Evolutionary conservation across 768 basidiomycete genomes (phyloP).

Genomic region (Astraeus odoratus): DNA sequence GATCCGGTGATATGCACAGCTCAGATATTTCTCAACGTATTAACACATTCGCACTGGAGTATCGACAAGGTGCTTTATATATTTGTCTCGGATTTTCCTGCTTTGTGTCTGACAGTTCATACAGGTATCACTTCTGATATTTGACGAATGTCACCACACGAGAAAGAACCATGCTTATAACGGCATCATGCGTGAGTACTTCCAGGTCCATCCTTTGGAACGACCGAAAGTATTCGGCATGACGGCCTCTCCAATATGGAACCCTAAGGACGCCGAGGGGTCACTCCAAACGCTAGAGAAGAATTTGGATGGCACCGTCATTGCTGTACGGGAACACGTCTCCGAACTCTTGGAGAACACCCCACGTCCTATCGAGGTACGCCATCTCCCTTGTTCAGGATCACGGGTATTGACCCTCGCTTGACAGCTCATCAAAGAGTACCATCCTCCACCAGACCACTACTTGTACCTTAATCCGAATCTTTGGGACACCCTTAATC

Average conservation of each 20-base stretch:
- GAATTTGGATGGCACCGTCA: constrained; percentile 67
- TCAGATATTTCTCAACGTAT: constrained; percentile 73
- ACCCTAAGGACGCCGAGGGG: constrained; percentile 56
- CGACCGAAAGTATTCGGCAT: constrained; percentile 90
- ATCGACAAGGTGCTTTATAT: constrained; percentile 46
- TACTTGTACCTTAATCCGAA: constrained; percentile 54
- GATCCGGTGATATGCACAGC: constrained; percentile 34
- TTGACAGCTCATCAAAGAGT: constrained; percentile 51
- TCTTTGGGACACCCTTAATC: constrained; percentile 46
- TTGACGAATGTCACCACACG: constrained; percentile 55
- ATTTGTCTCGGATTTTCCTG: neutral
- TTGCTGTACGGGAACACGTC: constrained; percentile 64
- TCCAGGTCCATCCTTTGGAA: constrained; percentile 30
- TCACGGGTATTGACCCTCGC: neutral
- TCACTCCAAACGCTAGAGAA: constrained; percentile 60
- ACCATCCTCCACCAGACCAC: constrained; percentile 41
- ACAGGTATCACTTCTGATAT: constrained; percentile 38
- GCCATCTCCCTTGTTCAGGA: constrained; percentile 6
- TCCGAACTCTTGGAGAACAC: constrained; percentile 58
- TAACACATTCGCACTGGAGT: constrained; percentile 78
- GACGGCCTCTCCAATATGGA: constrained; percentile 89
- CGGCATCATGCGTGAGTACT: constrained; percentile 53
- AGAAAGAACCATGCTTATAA: constrained; percentile 53
- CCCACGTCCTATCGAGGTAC: constrained; percentile 61
- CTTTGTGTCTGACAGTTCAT: neutral